phyloP scores from a whole-genome alignment of 139 green algal species.

The Micractinium sp. region DNA sequence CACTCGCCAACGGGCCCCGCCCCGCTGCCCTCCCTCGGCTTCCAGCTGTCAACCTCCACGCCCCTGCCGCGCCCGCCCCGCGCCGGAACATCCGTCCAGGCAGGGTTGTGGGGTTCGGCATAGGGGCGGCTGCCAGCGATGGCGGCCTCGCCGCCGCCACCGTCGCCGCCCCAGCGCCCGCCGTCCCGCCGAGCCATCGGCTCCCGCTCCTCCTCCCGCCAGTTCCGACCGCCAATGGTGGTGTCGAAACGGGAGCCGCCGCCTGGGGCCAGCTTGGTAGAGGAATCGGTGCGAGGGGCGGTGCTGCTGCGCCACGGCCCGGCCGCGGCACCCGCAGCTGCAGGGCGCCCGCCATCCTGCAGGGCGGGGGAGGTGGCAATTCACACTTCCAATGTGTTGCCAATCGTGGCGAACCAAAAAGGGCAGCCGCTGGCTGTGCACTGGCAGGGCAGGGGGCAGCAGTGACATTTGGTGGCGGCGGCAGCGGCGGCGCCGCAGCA shows the following conservation, averaged over 20 bases:
- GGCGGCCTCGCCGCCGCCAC: neutral
- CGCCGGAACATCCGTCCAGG: conserved; percentile 8
- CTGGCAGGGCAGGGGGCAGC: no score
- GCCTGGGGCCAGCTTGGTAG: neutral
- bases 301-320: neutral
- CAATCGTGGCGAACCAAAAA: no score
- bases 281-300: neutral
- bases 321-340: neutral
- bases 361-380: neutral
- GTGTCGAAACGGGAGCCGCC: conserved; percentile 35
- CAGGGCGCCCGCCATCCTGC: conserved; percentile 31
- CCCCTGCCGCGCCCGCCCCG: neutral
- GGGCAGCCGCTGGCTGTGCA: no score
- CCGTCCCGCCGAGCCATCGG: conserved; percentile 3
- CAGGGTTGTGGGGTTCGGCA: conserved; percentile 22
- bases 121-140: neutral
- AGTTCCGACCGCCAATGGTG: neutral
- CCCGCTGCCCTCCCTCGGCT: neutral
- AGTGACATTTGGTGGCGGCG: neutral
- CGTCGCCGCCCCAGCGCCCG: conserved; percentile 5
- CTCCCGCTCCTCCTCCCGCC: conserved; percentile 40
- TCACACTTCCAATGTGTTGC: no score
- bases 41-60: conserved; percentile 33
- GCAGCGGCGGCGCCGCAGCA: neutral
- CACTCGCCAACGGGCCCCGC: neutral